These are phyloP conservation scores for Amesomyces nigricolor DNA, from an alignment of 2,329 filamentous ascomycete genomes.

Conservation along the genomic window DNA sequence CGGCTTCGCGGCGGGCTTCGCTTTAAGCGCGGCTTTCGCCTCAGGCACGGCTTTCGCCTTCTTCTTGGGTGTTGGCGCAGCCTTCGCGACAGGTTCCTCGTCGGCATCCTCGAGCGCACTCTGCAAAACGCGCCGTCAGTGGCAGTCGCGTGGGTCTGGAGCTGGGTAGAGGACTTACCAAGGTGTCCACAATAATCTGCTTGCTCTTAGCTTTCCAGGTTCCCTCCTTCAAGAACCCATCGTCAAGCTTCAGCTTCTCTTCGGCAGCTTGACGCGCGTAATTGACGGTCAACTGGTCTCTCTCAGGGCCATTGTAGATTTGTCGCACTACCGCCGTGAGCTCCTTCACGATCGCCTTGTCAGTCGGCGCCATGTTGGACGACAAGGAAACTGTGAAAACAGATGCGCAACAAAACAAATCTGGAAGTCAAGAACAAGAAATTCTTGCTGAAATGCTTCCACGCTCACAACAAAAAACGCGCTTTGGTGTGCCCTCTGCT, in stretches of 20 bases:
- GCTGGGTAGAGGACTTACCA: slow-evolving; percentile 38
- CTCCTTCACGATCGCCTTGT: slow-evolving; percentile 36
- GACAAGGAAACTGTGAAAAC: neutral
- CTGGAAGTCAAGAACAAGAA: neutral
- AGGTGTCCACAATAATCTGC: slow-evolving; percentile 46
- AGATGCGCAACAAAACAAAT: neutral
- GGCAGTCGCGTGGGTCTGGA: neutral
- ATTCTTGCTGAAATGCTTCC: neutral
- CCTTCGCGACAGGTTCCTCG: slow-evolving; percentile 15
- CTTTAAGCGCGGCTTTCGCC: slow-evolving; percentile 27
- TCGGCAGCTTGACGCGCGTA: slow-evolving; percentile 49
- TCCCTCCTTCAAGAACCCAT: slow-evolving; percentile 44
- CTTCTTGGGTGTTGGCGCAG: slow-evolving; percentile 1
- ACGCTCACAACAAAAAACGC: too few species aligned
- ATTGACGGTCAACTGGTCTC: slow-evolving; percentile 51
- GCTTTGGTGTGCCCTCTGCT: too few species aligned
- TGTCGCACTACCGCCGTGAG: slow-evolving; percentile 43
- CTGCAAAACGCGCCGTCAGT: slow-evolving; percentile 7
- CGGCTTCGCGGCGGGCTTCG: slow-evolving; percentile 26
- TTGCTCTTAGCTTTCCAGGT: slow-evolving; percentile 58
- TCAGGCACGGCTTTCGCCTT: slow-evolving; percentile 21
- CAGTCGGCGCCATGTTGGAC: slow-evolving; percentile 10
- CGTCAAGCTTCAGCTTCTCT: slow-evolving; percentile 42
- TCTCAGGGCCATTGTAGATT: slow-evolving; percentile 39
- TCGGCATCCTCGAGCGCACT: slow-evolving; percentile 19